Percentiles rank a stretch among this genome's conserved stretches.
phyloP scores from a whole-genome alignment of 257 asterid genomes.

The Solanum clarkiae region DNA sequence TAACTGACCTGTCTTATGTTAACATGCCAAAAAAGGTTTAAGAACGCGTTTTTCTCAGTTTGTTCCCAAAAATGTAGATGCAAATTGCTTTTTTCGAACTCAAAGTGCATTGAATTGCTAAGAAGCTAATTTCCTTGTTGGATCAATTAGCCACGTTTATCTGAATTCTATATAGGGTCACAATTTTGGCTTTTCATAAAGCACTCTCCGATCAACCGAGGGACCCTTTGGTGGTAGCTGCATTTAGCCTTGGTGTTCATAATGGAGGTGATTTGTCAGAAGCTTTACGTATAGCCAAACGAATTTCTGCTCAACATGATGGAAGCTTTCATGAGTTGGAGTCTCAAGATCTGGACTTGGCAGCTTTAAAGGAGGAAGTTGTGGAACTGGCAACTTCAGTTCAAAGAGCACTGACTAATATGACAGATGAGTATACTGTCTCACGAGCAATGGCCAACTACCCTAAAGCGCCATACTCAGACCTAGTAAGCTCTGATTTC shows the following conservation, averaged over 20 bases:
- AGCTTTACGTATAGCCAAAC: conserved; percentile 53
- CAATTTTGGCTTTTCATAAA: conserved; percentile 73
- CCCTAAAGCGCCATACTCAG: conserved; percentile 76
- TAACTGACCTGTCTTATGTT: background rate
- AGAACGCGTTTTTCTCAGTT: background rate
- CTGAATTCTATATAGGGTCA: conserved; percentile 41
- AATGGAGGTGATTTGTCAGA: conserved; percentile 70
- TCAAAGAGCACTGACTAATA: conserved; percentile 28
- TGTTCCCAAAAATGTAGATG: background rate
- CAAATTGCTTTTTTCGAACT: background rate
- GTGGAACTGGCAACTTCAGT: conserved; percentile 47
- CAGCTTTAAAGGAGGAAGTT: conserved; percentile 29
- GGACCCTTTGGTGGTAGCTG: conserved; percentile 65
- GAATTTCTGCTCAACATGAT: conserved; percentile 42
- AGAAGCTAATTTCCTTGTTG: background rate
- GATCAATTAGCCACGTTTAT: background rate
- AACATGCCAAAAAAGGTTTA: background rate
- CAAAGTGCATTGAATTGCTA: background rate
- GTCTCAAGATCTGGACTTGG: conserved; percentile 21
- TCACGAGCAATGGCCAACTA: conserved; percentile 77
- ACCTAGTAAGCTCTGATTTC: conserved; percentile 40
- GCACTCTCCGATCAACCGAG: conserved; percentile 64
- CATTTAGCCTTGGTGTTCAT: conserved; percentile 66
- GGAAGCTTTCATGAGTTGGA: conserved; percentile 43
- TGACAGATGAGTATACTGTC: conserved; percentile 63